Evolutionary conservation across 83 land plant genomes (phyloP).

Genomic region (Picea engelmannii): DNA sequence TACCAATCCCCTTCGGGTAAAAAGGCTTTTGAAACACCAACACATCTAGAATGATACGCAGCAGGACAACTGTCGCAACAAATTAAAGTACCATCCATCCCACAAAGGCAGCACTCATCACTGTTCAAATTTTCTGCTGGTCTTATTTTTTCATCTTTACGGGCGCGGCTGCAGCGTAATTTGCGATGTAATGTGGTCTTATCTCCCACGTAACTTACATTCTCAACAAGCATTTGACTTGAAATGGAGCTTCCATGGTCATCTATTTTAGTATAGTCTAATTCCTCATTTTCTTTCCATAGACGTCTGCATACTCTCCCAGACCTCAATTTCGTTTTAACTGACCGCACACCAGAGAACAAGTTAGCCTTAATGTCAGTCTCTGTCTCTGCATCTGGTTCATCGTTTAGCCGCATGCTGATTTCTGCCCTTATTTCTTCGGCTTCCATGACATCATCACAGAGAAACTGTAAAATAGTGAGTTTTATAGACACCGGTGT

Average conservation of each 20-base stretch:
- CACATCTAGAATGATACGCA: slow-evolving; percentile 94
- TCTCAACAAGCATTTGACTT: background rate
- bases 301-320: background rate
- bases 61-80: slow-evolving; percentile 99
- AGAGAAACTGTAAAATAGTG: slow-evolving; percentile 66
- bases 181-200: background rate
- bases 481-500: slow-evolving; percentile 51
- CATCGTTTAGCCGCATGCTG: too few relatives aligned
- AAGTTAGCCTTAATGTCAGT: background rate
- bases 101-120: slow-evolving; percentile 95
- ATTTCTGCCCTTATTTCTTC: background rate
- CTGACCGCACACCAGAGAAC: background rate
- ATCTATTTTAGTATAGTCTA: background rate
- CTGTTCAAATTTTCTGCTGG: slow-evolving; percentile 56
- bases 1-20: slow-evolving; percentile 97
- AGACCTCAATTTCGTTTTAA: slow-evolving; percentile 2
- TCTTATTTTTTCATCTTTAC: slow-evolving; percentile 25
- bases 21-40: slow-evolving; percentile 64
- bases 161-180: background rate
- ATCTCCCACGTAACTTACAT: background rate
- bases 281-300: background rate
- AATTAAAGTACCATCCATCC: slow-evolving; percentile 92
- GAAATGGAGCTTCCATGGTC: slow-evolving; percentile 8
- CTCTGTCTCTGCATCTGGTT: background rate
- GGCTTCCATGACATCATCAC: slow-evolving; percentile 74